phyloP scores from a whole-genome alignment of 2,329 filamentous ascomycete species.

The Trichoderma breve region DNA sequence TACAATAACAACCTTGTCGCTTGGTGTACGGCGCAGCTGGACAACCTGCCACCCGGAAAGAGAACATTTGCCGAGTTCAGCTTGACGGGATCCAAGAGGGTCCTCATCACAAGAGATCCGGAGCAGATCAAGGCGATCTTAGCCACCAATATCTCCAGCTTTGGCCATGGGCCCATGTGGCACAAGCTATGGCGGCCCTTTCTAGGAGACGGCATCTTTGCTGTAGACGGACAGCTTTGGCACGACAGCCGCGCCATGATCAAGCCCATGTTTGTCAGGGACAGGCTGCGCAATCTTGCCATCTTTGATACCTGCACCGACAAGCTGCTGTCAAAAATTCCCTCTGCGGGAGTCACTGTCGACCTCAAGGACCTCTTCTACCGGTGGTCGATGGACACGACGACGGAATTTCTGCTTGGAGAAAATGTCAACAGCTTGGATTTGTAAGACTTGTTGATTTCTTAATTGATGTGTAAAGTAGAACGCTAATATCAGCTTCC shows the following conservation, averaged over 20 bases:
- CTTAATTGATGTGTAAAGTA: background rate
- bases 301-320: constrained; percentile 61
- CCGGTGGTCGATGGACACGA: constrained; percentile 63
- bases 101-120: constrained; percentile 51
- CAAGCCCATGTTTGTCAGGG: constrained; percentile 51
- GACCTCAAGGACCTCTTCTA: constrained; percentile 65
- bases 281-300: constrained; percentile 47
- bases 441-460: constrained; percentile 30
- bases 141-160: constrained; percentile 56
- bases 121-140: constrained; percentile 58
- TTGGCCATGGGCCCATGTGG: constrained; percentile 45
- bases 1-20: constrained; percentile 23
- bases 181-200: constrained; percentile 45
- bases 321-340: constrained; percentile 58
- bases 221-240: constrained; percentile 52
- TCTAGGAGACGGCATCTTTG: constrained; percentile 57
- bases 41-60: constrained; percentile 9
- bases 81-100: constrained; percentile 24
- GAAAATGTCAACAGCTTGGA: constrained; percentile 49
- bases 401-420: constrained; percentile 67
- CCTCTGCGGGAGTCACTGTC: constrained; percentile 51
- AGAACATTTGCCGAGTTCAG: constrained; percentile 26
- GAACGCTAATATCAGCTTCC: background rate
- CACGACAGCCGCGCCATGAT: constrained; percentile 53
- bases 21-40: constrained; percentile 22